Base-by-base conservation (phyloP, 345 rosid species). In the Eucalyptus tenuipes region DNA sequence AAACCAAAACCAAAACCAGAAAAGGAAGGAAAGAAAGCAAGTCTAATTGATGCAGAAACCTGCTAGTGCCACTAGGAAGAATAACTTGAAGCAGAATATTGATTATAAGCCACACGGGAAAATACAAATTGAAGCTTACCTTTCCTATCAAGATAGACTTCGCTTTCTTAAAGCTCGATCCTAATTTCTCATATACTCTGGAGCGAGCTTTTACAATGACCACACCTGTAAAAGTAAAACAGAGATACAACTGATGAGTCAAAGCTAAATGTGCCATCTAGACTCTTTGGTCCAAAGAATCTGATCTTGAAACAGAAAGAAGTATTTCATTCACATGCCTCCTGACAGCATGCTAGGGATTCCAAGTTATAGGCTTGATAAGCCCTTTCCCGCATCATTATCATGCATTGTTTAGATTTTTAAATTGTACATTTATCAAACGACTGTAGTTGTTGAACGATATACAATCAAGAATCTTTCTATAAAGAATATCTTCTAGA, bases 161-260 rank as follows among this genome's bases (percentile, higher is more conserved):
- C 13, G 97, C 95, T 90, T 96, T 98, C 94, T 93, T 95, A 92
- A 97, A 98, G 94, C 98, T 98, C 53, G 95, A 88, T 14, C 96
- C 99, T 33, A 98, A 98, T 93, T 95, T 96, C 92, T 97, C 99
- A 59, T n/a, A n/a, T 94, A 97, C 88, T 98, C 99, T 3, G 99
- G 99, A 92, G 99, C 99, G 50, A 98, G 98, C 95, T 98, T 98
- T 98, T 96, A 93, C 99, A 97, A 93, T 98, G 99, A 1, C 99
- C 99, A 92, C 99, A 98, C 99, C 99, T 98, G 91, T 82, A 57
- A 87, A 31, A 48, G 66, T 15, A 40, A 52, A 84, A 44, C 86
- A 45, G 50, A 13, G 15, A 85, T 40, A 13, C 55, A 5, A 85
- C 55, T 15, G 33, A 47, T 27, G 86, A 47, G 47, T 75, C 84